A percentile compares a stretch with the other conserved stretches of the same genome.
Conservation (phyloP, 2,329 filamentous ascomycete species). For the Ilyonectria mors-panacis region DNA sequence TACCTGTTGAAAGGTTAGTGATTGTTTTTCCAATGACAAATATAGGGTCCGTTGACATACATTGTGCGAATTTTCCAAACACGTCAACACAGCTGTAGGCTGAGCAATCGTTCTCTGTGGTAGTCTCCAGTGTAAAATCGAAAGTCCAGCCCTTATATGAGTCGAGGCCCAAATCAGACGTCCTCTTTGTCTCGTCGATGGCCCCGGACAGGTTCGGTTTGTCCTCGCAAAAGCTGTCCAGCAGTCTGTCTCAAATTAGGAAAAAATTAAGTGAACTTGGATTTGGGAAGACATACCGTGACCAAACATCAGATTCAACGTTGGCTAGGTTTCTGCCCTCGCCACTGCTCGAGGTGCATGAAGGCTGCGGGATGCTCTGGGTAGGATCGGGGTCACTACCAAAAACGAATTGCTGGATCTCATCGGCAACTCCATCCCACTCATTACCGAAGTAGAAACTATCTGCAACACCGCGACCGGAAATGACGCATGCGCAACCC, state of each 20-base stretch:
- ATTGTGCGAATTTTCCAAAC: slow-evolving; percentile 3
- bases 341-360: neutral
- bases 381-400: neutral
- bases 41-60: neutral
- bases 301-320: slow-evolving; percentile 9
- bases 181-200: neutral
- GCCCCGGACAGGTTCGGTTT: neutral
- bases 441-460: neutral
- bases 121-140: slow-evolving; percentile 1
- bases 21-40: neutral
- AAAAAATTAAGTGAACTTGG: neutral
- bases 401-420: neutral
- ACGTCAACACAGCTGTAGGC: slow-evolving; percentile 2
- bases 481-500: neutral
- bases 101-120: neutral
- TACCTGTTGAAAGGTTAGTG: neutral
- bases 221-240: slow-evolving; percentile 11
- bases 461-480: neutral
- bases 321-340: neutral
- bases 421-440: neutral
- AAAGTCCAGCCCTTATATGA: slow-evolving; percentile 4
- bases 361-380: neutral
- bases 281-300: neutral
- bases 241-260: neutral
- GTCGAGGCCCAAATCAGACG: slow-evolving; percentile 1